phyloP scores from a whole-genome alignment of 495 filamentous ascomycete genomes.

The Hypoxylon rickii region DNA sequence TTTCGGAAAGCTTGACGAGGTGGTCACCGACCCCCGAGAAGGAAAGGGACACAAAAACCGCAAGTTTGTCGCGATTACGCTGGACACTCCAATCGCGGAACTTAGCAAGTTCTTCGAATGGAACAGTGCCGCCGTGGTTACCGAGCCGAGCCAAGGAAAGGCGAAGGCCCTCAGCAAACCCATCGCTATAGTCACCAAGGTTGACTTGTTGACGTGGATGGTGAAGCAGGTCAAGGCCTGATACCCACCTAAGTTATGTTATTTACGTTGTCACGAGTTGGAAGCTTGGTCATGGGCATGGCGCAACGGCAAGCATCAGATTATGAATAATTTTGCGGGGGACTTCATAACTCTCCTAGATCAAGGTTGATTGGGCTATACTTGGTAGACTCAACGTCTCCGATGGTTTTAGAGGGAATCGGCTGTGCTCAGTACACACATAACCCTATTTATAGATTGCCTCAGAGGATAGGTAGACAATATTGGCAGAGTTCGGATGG shows the following conservation, averaged over 20 bases:
- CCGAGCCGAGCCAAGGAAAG: conserved; percentile 61
- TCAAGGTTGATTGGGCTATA: conserved; percentile 16
- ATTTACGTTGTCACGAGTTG: not conserved
- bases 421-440: not conserved
- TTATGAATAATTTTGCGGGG: too few species aligned
- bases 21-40: conserved; percentile 80
- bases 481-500: too few species aligned
- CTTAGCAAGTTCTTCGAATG: conserved; percentile 94
- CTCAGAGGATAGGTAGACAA: too few species aligned
- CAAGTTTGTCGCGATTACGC: conserved; percentile 90
- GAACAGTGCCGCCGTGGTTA: conserved; percentile 94
- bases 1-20: conserved; percentile 81
- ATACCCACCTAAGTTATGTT: not conserved
- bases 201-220: conserved; percentile 92
- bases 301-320: conserved; percentile 21
- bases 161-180: conserved; percentile 68
- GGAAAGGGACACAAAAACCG: conserved; percentile 53
- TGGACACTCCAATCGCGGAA: conserved; percentile 81
- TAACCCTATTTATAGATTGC: conserved; percentile 4
- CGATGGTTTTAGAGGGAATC: conserved; percentile 9
- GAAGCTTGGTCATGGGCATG: conserved; percentile 8
- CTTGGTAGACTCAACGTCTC: conserved; percentile 29
- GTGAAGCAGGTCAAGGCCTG: conserved; percentile 67
- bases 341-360: not conserved
- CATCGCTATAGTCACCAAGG: conserved; percentile 92